Conservation (phyloP, 306 rosid species). For the Quercus glauca region DNA sequence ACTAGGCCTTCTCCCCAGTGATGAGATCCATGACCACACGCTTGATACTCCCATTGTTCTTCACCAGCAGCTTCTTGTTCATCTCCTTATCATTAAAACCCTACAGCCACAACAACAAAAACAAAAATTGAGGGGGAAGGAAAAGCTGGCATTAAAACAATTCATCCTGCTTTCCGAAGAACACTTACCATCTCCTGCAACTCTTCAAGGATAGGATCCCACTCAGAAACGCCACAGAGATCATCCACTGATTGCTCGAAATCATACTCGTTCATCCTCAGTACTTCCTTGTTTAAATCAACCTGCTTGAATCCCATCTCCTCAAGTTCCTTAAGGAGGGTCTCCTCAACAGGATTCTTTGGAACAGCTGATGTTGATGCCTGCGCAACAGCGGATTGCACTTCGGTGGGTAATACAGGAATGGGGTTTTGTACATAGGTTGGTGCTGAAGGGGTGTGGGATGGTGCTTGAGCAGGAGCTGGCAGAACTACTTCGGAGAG, state of each 20-base stretch:
- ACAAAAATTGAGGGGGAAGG: no score
- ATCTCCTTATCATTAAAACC: slow-evolving; percentile 62
- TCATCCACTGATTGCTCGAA: slow-evolving; percentile 70
- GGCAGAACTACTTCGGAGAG: slow-evolving; percentile 25
- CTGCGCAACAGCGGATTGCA: slow-evolving; percentile 19
- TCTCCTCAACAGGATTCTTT: slow-evolving; percentile 41
- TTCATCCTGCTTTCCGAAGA: background rate
- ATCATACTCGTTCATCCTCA: slow-evolving; percentile 65
- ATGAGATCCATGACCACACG: slow-evolving; percentile 87
- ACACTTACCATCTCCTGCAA: slow-evolving; percentile 71
- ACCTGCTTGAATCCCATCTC: slow-evolving; percentile 81
- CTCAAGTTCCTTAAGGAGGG: slow-evolving; percentile 74
- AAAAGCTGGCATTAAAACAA: background rate
- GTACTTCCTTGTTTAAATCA: slow-evolving; percentile 72
- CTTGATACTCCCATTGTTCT: slow-evolving; percentile 88
- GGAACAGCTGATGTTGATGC: slow-evolving; percentile 33
- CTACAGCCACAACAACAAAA: slow-evolving; percentile 36
- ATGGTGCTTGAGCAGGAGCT: slow-evolving; percentile 8
- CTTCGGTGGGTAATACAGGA: background rate
- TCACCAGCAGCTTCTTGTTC: slow-evolving; percentile 74
- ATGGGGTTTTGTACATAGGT: background rate
- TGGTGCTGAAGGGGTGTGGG: background rate
- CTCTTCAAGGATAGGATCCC: slow-evolving; percentile 91
- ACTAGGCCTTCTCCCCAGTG: slow-evolving; percentile 44
- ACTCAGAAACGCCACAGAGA: slow-evolving; percentile 72